Evolutionary conservation across 352 stramenopile species (phyloP), one percentile per base, ranked within the genome.

Genomic region (Phytopythium chamaehyphon): DNA sequence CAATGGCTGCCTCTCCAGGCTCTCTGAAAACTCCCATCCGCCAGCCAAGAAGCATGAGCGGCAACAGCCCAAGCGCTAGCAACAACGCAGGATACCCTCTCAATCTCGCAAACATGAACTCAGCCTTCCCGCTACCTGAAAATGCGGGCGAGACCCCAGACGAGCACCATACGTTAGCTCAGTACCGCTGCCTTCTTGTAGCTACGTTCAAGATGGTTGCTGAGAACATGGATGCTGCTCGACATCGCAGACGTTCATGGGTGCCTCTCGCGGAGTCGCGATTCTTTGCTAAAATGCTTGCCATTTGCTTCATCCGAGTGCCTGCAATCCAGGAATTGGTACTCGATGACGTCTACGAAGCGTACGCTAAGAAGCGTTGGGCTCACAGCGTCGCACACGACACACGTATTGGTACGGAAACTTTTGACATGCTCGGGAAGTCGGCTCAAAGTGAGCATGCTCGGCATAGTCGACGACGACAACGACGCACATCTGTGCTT

Each of bases 191-290:
- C 39, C 56, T 86, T 15, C 60, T 90, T 3, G 75, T 88, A n/a
- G 76, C 76, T n/a, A 90, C 76, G 1, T 90, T 86, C 60, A 85
- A 88, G 62, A 75, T 84, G 45, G 79, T 82, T 3, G 60, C 73
- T 11, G 76, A 87, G 49, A 88, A 69, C 48, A 64, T 90, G 18
- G 76, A 90, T 18, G 60, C 52, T 6, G 73, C 67, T 0, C 64
- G 70, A 9, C 43, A 55, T 4, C 77, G 72, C 36, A 61, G 62
- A 19, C 71, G 76, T 1, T 16, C 70, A n/a, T 85, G 76, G 48
- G 76, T 88, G 35, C 75, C 76, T 8, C 63, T 83, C 18, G 51
- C 69, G 5, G 76, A 90, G 58, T 71, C 66, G 12, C 62, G 76
- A 40, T 90, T 88, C 53, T 86, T 75, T 52, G 76, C 73, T n/a